A percentile compares a stretch with the other conserved stretches of the same genome.
Conservation (phyloP, 1,139 yeast genomes). For the Lodderomyces parapsilosis region DNA sequence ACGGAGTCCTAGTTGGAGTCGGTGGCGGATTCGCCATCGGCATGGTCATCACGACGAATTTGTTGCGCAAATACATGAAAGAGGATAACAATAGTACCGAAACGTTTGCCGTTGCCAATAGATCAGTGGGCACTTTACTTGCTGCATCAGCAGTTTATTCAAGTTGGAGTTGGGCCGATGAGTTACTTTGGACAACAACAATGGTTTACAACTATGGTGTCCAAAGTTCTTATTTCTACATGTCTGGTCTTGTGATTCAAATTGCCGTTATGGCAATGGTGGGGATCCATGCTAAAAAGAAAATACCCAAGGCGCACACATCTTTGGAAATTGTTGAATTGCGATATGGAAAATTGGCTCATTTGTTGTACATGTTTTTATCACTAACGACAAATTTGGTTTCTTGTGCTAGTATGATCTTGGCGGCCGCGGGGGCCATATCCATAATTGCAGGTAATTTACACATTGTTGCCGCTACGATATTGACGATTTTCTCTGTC, state of each 20-base stretch:
- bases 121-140: conserved; percentile 76
- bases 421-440: conserved; percentile 84
- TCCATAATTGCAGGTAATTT: conserved; percentile 77
- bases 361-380: conserved; percentile 66
- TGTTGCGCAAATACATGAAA: conserved; percentile 69
- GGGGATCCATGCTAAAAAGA: conserved; percentile 55
- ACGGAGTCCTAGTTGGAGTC: conserved; percentile 84
- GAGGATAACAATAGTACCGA: conserved; percentile 88
- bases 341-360: conserved; percentile 58
- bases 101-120: conserved; percentile 75
- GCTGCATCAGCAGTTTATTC: conserved; percentile 86
- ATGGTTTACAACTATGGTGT: conserved; percentile 78
- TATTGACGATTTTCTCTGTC: conserved; percentile 79
- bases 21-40: conserved; percentile 79
- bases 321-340: conserved; percentile 52
- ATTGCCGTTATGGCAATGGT: conserved; percentile 50
- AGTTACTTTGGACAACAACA: conserved; percentile 43
- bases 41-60: conserved; percentile 71
- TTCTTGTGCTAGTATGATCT: conserved; percentile 65
- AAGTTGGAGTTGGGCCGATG: conserved; percentile 95
- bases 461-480: conserved; percentile 77
- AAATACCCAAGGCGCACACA: conserved; percentile 59
- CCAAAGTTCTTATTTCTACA: conserved; percentile 52
- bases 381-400: conserved; percentile 84
- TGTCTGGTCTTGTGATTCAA: conserved; percentile 55